Evolutionary conservation across 2,329 filamentous ascomycete genomes (phyloP), one percentile per base, ranked within the genome.

Genomic region (Magnaporthales sp.): DNA sequence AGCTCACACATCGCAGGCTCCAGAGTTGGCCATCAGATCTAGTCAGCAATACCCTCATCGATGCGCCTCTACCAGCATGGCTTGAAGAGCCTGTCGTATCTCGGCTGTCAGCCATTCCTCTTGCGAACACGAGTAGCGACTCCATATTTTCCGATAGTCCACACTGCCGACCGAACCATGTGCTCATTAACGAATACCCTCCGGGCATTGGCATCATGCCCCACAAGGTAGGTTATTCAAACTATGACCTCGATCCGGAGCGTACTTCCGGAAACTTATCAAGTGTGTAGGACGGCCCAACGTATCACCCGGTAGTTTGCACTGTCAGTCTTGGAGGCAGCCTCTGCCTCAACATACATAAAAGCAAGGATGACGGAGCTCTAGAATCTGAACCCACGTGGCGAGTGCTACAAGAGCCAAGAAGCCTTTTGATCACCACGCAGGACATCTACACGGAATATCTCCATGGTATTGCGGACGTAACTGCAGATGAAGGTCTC

Each of bases 161-260:
- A 5, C 93, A 98, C 74, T 72, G 80, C 22, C 82, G 81, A 4
- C 92, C 94, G 2, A 99, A 98, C 72, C 95, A 98, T 78, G 92
- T 96, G 62, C 82, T 98, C 51, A 88, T 98, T 71, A 99, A 99
- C 74, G 93, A 97, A 76, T 99, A 98, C 76, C 83, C 84, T 1
- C 87, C 91, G 0, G 92, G 91, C 1, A 86, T 97, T 69, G 94
- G 94, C n/a, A 98, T 98, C 70, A 96, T 97, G 91, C 89, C 93
- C 62, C 94, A 98, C 76, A 95, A 97, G 80, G 74, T 76, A 69
- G 69, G 71, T 67, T 32, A 19, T 24, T 75, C 78, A 72, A 76
- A 27, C 38, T n/a, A 51, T 51, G 19, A 19, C 38, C 19, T 51
- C 38, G 19, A n/a, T 51, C 38, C 38, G 38, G 38, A n/a, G n/a